Evolutionary conservation across 768 basidiomycete species (phyloP), one percentile per base, ranked within the genome.

Genomic region (Lyophyllum shimeji): DNA sequence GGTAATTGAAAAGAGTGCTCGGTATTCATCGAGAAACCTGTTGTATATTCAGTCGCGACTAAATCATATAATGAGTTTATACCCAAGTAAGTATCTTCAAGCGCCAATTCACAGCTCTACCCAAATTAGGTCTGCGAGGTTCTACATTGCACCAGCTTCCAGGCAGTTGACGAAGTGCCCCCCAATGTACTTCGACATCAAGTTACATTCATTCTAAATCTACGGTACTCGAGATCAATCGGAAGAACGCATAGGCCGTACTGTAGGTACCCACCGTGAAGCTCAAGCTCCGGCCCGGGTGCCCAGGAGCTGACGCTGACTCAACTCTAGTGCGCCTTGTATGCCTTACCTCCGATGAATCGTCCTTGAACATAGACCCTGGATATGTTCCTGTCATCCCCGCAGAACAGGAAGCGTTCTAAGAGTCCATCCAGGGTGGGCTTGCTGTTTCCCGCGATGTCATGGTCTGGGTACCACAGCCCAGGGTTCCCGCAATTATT

Each of bases 371-470:
- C 95, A 65, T 86, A 95, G 18, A 98, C 95, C 53, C 78, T 76
- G 48, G 72, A 72, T 53, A 97, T 85, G 70, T 94, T 95, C 66
- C 93, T 77, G 66, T 92, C 86, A 68, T 96, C 94, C 7, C 92
- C 93, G 40, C 85, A 84, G 65, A 93, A 94, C 60, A 96, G 73
- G 71, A 95, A 94, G 57, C 85, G 79, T 72, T 97, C 95, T 61
- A 98, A 75, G 69, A 83, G 75, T 45, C 71, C 76, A n/a, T 62
- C 61, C 9, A 66, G 51, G 9, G 53, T 51, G 15, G 56, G 58
- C 23, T 61, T 53, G 6, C 67, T 71, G 67, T 73, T 69, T 46
- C 57, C 53, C 53, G 54, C 56, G 57, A 58, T 64, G 45, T 73
- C 75, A 23, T 62, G 66, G n/a, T 73, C 74, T 12, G 71, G 70